These are phyloP conservation scores for Penicillium sp. DNA, from an alignment of 2,329 filamentous ascomycete species.

Conservation along the genomic window DNA sequence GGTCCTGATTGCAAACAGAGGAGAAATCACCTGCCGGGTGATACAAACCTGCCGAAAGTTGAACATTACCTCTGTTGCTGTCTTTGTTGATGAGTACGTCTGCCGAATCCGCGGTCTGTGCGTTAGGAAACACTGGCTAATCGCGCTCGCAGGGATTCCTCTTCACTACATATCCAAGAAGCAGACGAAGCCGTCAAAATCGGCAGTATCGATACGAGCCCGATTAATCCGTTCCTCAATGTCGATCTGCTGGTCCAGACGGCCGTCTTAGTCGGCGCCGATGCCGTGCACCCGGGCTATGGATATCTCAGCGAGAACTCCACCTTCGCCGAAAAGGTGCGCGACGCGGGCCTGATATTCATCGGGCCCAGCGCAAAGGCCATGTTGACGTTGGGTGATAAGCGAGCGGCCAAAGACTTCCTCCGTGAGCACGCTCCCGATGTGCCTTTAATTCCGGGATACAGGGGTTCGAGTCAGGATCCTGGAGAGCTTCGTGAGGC, in stretches of 20 bases:
- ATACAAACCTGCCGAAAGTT: conserved; percentile 31
- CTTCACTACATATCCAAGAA: conserved; percentile 35
- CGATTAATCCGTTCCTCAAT: conserved; percentile 33
- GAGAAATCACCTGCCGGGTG: conserved; percentile 37
- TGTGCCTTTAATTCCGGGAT: conserved; percentile 6
- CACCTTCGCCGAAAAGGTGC: conserved; percentile 33
- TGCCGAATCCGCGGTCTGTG: neutral
- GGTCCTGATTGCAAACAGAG: conserved; percentile 23
- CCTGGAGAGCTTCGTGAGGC: conserved; percentile 25
- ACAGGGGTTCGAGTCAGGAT: conserved; percentile 28
- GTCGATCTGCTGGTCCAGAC: conserved; percentile 34
- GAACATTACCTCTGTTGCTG: conserved; percentile 26
- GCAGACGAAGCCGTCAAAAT: conserved; percentile 40
- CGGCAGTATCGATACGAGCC: conserved; percentile 26
- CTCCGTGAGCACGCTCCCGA: neutral
- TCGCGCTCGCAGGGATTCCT: conserved; percentile 29
- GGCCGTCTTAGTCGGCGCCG: conserved; percentile 27
- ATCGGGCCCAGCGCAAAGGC: conserved; percentile 37
- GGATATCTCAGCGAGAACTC: conserved; percentile 44
- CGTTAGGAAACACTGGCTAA: no score
- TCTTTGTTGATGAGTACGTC: conserved; percentile 29
- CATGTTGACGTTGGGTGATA: conserved; percentile 41
- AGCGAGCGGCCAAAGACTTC: conserved; percentile 23
- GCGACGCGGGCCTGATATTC: conserved; percentile 38
- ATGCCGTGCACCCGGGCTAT: conserved; percentile 44